Base-by-base conservation (phyloP, 192 early-diverging fungal genomes). In the Podila minutissima region DNA sequence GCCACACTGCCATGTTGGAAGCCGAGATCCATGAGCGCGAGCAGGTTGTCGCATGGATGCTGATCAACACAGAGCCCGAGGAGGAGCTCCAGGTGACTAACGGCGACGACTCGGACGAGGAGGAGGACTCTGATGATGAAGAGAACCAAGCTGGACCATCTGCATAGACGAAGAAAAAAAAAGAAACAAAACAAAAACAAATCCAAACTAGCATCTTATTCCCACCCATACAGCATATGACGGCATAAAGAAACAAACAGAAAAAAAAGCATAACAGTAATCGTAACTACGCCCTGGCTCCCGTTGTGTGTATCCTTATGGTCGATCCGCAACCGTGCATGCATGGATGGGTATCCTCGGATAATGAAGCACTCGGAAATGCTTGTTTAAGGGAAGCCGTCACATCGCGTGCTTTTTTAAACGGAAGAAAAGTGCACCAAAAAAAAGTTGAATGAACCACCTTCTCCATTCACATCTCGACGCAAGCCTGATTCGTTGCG, bases 31-130 rank as follows among this genome's bases (percentile, higher is more conserved):
- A 72, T 26, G 78, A 85, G 62, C 84, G 83, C 55, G 87, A 88
- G 65, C 69, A 85, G 72, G 74, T 88, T 55, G 87, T 83, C 4
- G 87, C 86, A 33, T 88, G 82, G 82, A 85, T 88, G 60, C 65
- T 86, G 69, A 61, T 73, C 50, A 86, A 86, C 35, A 88, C 86
- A 58, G 86, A 85, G 46, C 75, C 81, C n/a, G 85, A 88, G 41
- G 82, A 74, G 31, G 81, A 79, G 10, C 79, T 83, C 22, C 71
- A 75, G 66, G 69, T 82, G n/a, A 74, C 57, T 32, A 67, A 69
- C 29, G 81, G 83, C 13, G 81, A 85, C 41, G 84, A 84, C 53
- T 82, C 86, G 37, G 75, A 77, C 7, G 64, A 66, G 4, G 74
- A 71, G 11, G 75, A 74, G 8, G 66, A 63, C 3, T 29, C 33